Base-by-base conservation (phyloP, 2,329 filamentous ascomycete species). In the Curvularia sp. region DNA sequence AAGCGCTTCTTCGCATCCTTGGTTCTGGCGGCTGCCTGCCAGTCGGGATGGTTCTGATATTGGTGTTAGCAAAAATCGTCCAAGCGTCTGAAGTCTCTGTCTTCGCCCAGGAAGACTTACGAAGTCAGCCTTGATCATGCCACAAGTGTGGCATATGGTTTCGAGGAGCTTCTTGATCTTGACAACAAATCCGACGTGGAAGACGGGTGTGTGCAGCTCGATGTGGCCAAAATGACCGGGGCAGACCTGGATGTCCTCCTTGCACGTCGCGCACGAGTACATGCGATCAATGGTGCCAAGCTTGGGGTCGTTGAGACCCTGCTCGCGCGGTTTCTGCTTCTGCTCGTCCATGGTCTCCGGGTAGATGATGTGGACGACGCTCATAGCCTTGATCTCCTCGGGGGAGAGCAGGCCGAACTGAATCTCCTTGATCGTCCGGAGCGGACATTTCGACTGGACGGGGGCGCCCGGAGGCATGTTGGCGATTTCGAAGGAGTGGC, bases 261-360 rank as follows among this genome's bases (percentile, higher is more conserved):
- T 90, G 80, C 95, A 99, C 49, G 96, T 98, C 75, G 91, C 93
- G 83, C 95, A 99, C 79, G 93, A 92, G 83, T 92, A 96, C 76
- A 93, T 90, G 65, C 95, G 89, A 78, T 99, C 96, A 77, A 99
- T 97, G 49, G 95, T 97, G 58, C 95, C 95, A 51, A 99, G 89
- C 69, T 93, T 91, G 66, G 95, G 93, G 77, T 99, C 95, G 77
- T 98, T 98, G 68, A 98, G 84, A 74, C 95, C 95, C 75, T 90
- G 89, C 62, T 95, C 90, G 69, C 95, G 92, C 65, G 95, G 95
- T 77, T 92, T 92, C 68, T 91, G 89, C 74, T 93, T 91, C 78
- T 90, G 90, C 80, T 99, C 95, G 76, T 99, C 95, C 95, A 99
- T 97, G 28, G 95, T 98, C 83, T 99, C 95, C n/a, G 95, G 93